Conservation (phyloP, 768 basidiomycete species). For the Hemileccinum rubropunctum region DNA sequence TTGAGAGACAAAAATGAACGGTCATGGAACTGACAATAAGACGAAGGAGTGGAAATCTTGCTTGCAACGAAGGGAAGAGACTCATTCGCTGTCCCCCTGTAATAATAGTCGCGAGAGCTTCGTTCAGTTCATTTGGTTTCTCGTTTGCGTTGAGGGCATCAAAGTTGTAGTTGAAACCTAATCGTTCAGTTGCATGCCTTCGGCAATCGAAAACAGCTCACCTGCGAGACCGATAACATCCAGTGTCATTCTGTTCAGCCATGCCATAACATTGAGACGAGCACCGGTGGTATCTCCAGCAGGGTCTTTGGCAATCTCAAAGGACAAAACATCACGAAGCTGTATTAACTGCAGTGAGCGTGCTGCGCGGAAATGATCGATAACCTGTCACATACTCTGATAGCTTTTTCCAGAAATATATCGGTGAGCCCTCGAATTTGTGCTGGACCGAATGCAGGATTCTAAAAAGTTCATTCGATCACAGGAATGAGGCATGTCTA, state of each 20-base stretch:
- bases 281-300: conserved; percentile 12
- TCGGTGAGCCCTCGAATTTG: conserved; percentile 57
- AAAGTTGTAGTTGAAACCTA: conserved; percentile 41
- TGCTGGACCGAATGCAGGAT: conserved; percentile 72
- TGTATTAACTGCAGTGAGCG: conserved; percentile 12
- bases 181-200: too few species aligned
- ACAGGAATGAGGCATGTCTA: background rate
- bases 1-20: background rate
- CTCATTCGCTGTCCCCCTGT: conserved; percentile 2
- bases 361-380: conserved; percentile 1
- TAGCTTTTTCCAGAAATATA: conserved; percentile 57
- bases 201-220: background rate
- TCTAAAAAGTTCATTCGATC: conserved; percentile 33
- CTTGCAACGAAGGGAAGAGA: conserved; percentile 32
- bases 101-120: conserved; percentile 34
- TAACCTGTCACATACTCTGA: conserved; percentile 38
- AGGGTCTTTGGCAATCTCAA: too few species aligned
- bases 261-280: conserved; percentile 31
- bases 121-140: too few species aligned
- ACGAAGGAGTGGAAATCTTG: conserved; percentile 36
- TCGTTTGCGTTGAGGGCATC: conserved; percentile 27
- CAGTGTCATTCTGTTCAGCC: too few species aligned
- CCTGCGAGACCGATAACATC: too few species aligned
- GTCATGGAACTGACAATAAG: conserved; percentile 35
- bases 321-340: conserved; percentile 49